Base-by-base conservation (phyloP, 176 grass and related monocot genomes). In the Musa schizocarpa region DNA sequence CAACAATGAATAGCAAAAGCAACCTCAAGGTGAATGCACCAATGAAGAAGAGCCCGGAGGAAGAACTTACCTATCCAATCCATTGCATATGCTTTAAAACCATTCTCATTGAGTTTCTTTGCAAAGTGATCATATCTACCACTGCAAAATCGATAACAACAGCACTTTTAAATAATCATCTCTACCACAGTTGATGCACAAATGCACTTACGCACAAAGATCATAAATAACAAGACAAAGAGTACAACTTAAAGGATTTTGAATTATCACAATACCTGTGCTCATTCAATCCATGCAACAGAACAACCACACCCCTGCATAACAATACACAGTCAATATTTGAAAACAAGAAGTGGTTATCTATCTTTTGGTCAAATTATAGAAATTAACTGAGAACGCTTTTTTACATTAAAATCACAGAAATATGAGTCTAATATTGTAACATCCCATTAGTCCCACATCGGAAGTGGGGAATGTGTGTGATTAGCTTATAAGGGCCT, bases 271-370 rank as follows among this genome's bases (percentile, higher is more conserved):
- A 49, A 57, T 84, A 92, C 93, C 93, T 93, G 81, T 97, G 93
- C 79, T 97, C 93, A 74, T 97, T 97, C 80, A 97, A 67, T 21
- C 90, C 93, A 77, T 97, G 93, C 87, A 97, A 79, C 66, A 97
- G 80, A 59, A 93, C 77, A 65, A 97, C 74, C 2, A 97, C 50
- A 51, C 85, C 90, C 88, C 93, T 96, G 79, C 34, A 88, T 24
- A 17, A 75, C 9, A 85, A 34, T 75, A 65, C 43, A 55, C 66
- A 68, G 65, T 76, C 74, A 50, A 17, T 83, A 66, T 7, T 61
- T 61, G 16, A 19, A 58, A 19, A 68, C 74, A 52, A 72, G 58
- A 56, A 67, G 34, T 11, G 0, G 4, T 43, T 68, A 67, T 56
- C 13, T 81, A 76, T n/a, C 8, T 22, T 43, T 43, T 43, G 4